A percentile compares a stretch with the other conserved stretches of the same genome.
Conservation (phyloP, 768 basidiomycete genomes). For the Podaxis carcinomalis region DNA sequence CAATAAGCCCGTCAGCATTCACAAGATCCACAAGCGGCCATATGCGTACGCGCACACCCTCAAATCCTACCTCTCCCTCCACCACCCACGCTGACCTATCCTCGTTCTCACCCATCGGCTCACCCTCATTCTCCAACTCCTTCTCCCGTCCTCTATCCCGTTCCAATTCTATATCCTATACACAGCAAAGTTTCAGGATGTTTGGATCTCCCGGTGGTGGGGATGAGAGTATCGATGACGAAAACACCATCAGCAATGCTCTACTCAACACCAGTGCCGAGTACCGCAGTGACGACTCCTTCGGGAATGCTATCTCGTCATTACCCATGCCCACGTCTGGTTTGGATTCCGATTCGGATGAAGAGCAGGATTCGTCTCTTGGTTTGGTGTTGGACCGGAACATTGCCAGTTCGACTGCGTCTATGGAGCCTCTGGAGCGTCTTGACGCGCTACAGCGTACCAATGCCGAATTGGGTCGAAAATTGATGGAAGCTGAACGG, state of each 20-base stretch:
- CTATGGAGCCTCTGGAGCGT: slow-evolving; percentile 68
- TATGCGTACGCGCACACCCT: slow-evolving; percentile 57
- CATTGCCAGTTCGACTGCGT: slow-evolving; percentile 56
- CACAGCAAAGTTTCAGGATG: slow-evolving; percentile 15
- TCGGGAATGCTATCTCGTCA: slow-evolving; percentile 45
- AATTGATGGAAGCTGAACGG: slow-evolving; percentile 71
- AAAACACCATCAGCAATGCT: slow-evolving; percentile 16
- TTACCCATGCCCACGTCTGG: slow-evolving; percentile 54
- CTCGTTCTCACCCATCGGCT: slow-evolving; percentile 29
- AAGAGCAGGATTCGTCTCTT: slow-evolving; percentile 47
- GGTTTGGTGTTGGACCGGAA: slow-evolving; percentile 61
- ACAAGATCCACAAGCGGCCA: slow-evolving; percentile 36
- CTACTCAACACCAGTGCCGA: slow-evolving; percentile 15
- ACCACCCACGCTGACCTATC: slow-evolving; percentile 21
- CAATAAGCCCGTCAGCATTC: slow-evolving; percentile 25
- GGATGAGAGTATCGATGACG: slow-evolving; percentile 34
- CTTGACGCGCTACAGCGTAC: slow-evolving; percentile 68
- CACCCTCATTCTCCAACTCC: slow-evolving; percentile 34
- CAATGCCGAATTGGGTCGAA: slow-evolving; percentile 72
- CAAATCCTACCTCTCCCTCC: slow-evolving; percentile 63
- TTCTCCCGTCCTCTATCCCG: slow-evolving; percentile 67
- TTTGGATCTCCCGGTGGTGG: slow-evolving; percentile 19
- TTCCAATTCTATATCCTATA: slow-evolving; percentile 35
- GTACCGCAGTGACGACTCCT: slow-evolving; percentile 26
- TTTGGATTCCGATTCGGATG: slow-evolving; percentile 50